Evolutionary conservation across 2,329 filamentous ascomycete species (phyloP), one percentile per base, ranked within the genome.

Genomic region (Knufia petricola): DNA sequence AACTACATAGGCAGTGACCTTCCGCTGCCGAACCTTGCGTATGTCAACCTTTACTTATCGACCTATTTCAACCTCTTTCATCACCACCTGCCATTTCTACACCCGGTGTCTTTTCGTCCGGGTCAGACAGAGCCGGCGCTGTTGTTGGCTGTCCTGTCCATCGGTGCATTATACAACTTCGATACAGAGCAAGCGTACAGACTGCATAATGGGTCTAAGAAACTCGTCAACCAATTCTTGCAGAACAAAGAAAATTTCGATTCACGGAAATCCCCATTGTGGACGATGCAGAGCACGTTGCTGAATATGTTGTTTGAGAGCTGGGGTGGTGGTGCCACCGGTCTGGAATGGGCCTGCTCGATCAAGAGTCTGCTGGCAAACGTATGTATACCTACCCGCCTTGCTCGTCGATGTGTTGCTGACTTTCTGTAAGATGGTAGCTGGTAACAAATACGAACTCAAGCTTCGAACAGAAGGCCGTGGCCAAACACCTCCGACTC

Each of bases 231-330:
- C 64, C 87, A 95, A 65, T 96, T 96, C 66, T 68, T 98, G 54
- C 88, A 95, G 68, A 94, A 95, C 71, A 95, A 95, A 74, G 89
- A 95, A 66, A 95, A 94, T 69, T 96, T 96, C 67, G 95, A 90
- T 73, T 96, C 92, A 7, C 82, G 90, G 59, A 96, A 95, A 66
- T 96, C 90, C 61, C 92, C 92, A 3, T 70, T 98, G 12, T 96
- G 92, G 90, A 92, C 90, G 41, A 96, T 96, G 87, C 92, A 98
- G 66, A 87, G 87, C 65, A 94, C 89, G 2, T 73, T 98, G 47
- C 74, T 98, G 50, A 98, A 98, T 74, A 96, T 96, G 92, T 83
- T 95, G 57, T 96, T 98, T 65, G 88, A 92, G 48, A 96, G 89
- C 73, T 98, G 92, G 92, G 96, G 92, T 65, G 92, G 92, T 60